These are phyloP conservation scores for Aspergillus fijiensis DNA, from an alignment of 2,329 filamentous ascomycete species.

Conservation along the genomic window DNA sequence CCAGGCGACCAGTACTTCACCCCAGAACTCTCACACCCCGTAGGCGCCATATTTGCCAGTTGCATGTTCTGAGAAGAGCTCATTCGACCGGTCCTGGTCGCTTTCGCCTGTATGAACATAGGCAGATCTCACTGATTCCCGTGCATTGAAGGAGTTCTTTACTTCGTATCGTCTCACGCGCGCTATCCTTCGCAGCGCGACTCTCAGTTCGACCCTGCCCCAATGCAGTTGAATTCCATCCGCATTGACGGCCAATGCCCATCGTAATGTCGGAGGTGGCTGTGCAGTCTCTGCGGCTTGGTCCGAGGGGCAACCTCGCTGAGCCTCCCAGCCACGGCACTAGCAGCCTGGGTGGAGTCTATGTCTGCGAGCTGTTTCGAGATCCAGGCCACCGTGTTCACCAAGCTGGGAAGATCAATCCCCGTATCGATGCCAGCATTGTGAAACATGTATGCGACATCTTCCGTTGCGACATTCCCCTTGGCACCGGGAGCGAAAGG, in stretches of 20 bases:
- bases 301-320: neutral
- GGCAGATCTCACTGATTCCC: conserved; percentile 20
- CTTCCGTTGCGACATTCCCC: conserved; percentile 82
- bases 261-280: conserved; percentile 8
- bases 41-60: conserved; percentile 20
- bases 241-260: conserved; percentile 21
- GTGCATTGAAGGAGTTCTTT: conserved; percentile 25
- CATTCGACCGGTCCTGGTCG: conserved; percentile 23
- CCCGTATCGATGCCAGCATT: conserved; percentile 70
- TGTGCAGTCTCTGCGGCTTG: neutral
- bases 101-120: conserved; percentile 23
- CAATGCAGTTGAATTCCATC: conserved; percentile 30
- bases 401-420: conserved; percentile 62
- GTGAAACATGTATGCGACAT: conserved; percentile 69
- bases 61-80: conserved; percentile 30
- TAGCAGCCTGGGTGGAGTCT: conserved; percentile 26
- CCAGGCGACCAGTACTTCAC: conserved; percentile 24
- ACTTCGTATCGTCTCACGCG: conserved; percentile 31
- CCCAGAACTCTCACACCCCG: conserved; percentile 26
- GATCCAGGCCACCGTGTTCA: conserved; percentile 72
- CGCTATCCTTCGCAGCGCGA: conserved; percentile 16
- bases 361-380: conserved; percentile 39
- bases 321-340: conserved; percentile 21
- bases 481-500: conserved; percentile 83
- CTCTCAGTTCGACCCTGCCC: conserved; percentile 31